These are phyloP conservation scores for Beverwykella pulmonaria DNA, from an alignment of 495 filamentous ascomycete genomes.

Conservation along the genomic window DNA sequence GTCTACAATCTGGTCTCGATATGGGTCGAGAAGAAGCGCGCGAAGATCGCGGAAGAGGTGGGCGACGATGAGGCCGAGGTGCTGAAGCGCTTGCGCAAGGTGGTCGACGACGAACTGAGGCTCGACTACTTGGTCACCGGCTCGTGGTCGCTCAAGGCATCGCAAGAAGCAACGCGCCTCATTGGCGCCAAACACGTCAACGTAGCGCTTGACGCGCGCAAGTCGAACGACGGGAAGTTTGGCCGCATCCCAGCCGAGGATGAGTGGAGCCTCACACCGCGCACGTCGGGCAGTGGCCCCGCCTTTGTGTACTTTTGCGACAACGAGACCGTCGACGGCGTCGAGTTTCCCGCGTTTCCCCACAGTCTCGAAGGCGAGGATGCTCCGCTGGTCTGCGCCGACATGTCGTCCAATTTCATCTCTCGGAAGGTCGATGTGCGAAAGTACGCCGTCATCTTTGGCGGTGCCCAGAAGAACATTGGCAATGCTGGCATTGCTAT, in stretches of 20 bases:
- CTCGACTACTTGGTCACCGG: conserved; percentile 92
- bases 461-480: conserved; percentile 89
- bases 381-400: conserved; percentile 71
- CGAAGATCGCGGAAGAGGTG: conserved; percentile 46
- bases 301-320: conserved; percentile 89
- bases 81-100: conserved; percentile 61
- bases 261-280: conserved; percentile 73
- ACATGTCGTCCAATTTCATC: conserved; percentile 84
- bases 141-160: conserved; percentile 91
- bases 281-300: conserved; percentile 56
- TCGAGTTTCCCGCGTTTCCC: conserved; percentile 86
- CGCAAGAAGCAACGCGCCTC: conserved; percentile 76
- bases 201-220: conserved; percentile 70
- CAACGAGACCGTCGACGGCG: conserved; percentile 93
- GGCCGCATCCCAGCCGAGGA: conserved; percentile 76
- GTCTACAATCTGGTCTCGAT: conserved; percentile 78
- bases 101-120: conserved; percentile 67
- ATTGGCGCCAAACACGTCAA: conserved; percentile 79
- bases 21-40: conserved; percentile 71
- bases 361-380: conserved; percentile 58
- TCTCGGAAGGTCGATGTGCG: conserved; percentile 66
- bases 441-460: conserved; percentile 74
- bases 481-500: conserved; percentile 84
- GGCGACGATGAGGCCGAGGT: conserved; percentile 52
- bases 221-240: conserved; percentile 79